These are phyloP conservation scores for Penicillium brevicompactum DNA, from an alignment of 2,329 filamentous ascomycete species.

Conservation along the genomic window DNA sequence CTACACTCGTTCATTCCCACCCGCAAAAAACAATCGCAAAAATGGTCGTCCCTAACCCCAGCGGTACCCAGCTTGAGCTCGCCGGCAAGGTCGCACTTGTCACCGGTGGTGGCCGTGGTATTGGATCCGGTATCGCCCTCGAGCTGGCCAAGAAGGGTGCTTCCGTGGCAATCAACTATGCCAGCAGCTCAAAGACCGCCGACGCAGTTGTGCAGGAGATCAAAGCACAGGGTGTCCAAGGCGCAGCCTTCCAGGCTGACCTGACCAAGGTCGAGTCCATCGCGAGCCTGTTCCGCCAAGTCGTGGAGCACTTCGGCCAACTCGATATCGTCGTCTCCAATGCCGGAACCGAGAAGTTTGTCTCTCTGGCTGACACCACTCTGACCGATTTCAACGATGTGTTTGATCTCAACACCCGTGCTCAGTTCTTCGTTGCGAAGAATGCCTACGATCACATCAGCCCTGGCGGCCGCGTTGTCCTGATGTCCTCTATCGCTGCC, in stretches of 20 bases:
- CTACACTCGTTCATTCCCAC: neutral
- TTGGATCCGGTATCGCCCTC: conserved; percentile 45
- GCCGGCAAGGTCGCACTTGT: conserved; percentile 43
- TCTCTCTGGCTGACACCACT: conserved; percentile 25
- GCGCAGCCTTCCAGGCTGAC: conserved; percentile 68
- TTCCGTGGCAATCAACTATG: conserved; percentile 45
- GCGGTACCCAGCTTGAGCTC: conserved; percentile 19
- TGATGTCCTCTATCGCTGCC: conserved; percentile 72
- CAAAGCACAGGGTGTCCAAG: conserved; percentile 64
- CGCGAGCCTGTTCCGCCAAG: conserved; percentile 63
- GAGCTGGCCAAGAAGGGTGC: conserved; percentile 45
- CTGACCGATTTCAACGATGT: conserved; percentile 51
- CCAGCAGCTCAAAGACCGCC: conserved; percentile 65
- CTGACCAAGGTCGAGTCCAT: conserved; percentile 67
- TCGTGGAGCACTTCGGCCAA: conserved; percentile 57
- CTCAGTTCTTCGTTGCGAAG: conserved; percentile 66
- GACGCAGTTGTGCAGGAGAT: conserved; percentile 68
- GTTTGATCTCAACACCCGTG: conserved; percentile 64
- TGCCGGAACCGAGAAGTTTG: conserved; percentile 52
- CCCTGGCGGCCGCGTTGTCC: conserved; percentile 70
- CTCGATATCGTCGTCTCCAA: conserved; percentile 49
- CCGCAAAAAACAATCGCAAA: neutral
- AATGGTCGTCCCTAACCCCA: conserved; percentile 22
- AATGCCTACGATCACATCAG: conserved; percentile 71
- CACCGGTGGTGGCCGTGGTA: conserved; percentile 42